These are phyloP conservation scores for Metroxylon sagu DNA, from an alignment of 176 grass and related monocot genomes.

Conservation along the genomic window DNA sequence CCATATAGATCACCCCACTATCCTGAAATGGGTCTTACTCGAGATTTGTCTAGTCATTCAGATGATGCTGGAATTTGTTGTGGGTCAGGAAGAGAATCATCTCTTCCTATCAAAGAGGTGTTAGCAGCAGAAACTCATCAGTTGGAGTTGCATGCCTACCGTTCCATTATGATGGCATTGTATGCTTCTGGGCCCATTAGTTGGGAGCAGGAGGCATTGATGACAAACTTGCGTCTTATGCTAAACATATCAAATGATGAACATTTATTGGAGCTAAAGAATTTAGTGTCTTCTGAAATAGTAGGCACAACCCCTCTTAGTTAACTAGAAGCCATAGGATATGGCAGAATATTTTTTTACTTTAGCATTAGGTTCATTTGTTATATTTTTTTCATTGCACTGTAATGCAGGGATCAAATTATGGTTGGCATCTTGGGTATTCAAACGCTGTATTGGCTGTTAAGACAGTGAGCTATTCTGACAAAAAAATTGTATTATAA, in stretches of 20 bases:
- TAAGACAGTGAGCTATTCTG: no score
- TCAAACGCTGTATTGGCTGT: neutral
- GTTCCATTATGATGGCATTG: conserved; percentile 68
- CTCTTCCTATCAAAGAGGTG: conserved; percentile 25
- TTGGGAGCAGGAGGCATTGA: conserved; percentile 88
- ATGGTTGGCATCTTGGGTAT: neutral
- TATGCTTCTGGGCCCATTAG: conserved; percentile 85
- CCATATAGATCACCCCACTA: conserved; percentile 16
- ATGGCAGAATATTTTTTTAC: neutral
- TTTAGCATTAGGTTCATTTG: neutral
- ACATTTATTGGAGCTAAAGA: conserved; percentile 71
- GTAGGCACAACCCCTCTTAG: neutral
- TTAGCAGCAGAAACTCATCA: conserved; percentile 41
- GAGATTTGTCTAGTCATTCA: conserved; percentile 34
- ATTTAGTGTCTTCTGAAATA: conserved; percentile 38
- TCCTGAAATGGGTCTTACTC: neutral
- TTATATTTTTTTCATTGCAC: neutral
- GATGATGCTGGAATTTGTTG: conserved; percentile 43
- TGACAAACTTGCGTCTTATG: conserved; percentile 82
- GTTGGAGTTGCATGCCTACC: conserved; percentile 85
- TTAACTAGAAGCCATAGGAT: conserved; percentile 21
- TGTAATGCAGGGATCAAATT: neutral
- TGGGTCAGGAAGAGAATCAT: conserved; percentile 40
- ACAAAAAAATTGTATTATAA: no score
- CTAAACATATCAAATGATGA: conserved; percentile 93